A percentile compares a stretch with the other conserved stretches of the same genome.
Evolutionary conservation across 2,329 filamentous ascomycete genomes (phyloP).

Genomic region (Aspergillus proliferans): DNA sequence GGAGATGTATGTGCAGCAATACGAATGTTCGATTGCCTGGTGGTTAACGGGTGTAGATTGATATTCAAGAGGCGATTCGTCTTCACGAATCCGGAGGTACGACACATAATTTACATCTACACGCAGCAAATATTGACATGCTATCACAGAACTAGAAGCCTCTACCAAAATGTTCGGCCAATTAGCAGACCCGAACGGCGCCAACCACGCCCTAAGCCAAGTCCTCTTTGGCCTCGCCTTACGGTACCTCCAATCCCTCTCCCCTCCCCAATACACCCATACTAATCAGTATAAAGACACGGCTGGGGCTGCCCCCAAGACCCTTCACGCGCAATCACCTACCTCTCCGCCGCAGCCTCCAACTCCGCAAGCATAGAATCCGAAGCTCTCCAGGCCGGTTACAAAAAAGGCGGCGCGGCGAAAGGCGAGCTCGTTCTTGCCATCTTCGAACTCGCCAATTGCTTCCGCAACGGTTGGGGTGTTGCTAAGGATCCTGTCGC

Average conservation of each 20-base stretch:
- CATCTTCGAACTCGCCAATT: conserved; percentile 75
- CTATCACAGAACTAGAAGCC: conserved; percentile 54
- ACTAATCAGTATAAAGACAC: conserved; percentile 54
- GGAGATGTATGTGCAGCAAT: conserved; percentile 28
- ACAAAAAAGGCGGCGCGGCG: conserved; percentile 87
- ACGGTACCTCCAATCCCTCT: conserved; percentile 50
- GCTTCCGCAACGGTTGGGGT: conserved; percentile 91
- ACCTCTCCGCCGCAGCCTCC: conserved; percentile 79
- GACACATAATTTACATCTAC: conserved; percentile 1
- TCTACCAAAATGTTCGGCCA: conserved; percentile 81
- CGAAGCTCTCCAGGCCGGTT: conserved; percentile 74
- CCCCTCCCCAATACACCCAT: conserved; percentile 1
- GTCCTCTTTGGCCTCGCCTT: conserved; percentile 91
- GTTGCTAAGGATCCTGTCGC: conserved; percentile 79
- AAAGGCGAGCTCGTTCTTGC: conserved; percentile 95
- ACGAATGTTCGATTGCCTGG: not conserved
- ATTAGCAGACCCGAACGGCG: conserved; percentile 74
- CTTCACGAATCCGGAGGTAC: conserved; percentile 73
- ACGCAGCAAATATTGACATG: not conserved
- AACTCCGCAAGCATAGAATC: conserved; percentile 86
- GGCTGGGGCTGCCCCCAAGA: conserved; percentile 83
- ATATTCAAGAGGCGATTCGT: conserved; percentile 92
- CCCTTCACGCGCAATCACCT: conserved; percentile 67
- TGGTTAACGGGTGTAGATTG: conserved; percentile 29
- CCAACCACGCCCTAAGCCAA: conserved; percentile 90